phyloP scores from a whole-genome alignment of 2,329 filamentous ascomycete species.

The Xylariaceae sp. region DNA sequence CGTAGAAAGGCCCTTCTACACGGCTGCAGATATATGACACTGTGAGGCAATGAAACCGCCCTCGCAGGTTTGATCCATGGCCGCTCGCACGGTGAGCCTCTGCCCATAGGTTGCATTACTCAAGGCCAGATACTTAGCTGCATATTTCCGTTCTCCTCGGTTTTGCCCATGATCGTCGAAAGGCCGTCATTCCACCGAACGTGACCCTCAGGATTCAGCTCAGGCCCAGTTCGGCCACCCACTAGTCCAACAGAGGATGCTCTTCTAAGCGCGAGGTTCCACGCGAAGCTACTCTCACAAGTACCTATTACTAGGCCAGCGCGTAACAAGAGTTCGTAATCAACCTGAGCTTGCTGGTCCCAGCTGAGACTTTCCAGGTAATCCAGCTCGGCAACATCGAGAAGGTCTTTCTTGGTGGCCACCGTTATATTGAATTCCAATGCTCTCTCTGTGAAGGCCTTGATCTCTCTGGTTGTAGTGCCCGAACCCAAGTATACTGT shows the following conservation, averaged over 20 bases:
- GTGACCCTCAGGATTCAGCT: not conserved
- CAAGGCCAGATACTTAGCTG: constrained; percentile 8
- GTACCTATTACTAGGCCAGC: constrained; percentile 40
- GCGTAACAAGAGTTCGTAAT: constrained; percentile 45
- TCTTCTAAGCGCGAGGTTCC: constrained; percentile 41
- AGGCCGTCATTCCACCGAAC: constrained; percentile 26
- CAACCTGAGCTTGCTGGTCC: constrained; percentile 47
- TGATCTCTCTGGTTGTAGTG: no score
- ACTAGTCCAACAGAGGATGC: constrained; percentile 19
- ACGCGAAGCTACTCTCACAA: constrained; percentile 41
- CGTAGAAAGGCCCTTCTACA: no score
- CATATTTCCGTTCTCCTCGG: constrained; percentile 4
- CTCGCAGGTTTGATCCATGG: not conserved
- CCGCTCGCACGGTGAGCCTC: not conserved
- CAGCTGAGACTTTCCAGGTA: constrained; percentile 34
- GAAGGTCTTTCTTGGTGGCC: no score
- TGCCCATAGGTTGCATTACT: not conserved
- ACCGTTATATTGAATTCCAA: no score
- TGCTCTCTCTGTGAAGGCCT: no score
- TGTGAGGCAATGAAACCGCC: not conserved
- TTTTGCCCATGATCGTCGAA: constrained; percentile 4
- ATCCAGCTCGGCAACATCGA: no score
- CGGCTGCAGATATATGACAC: no score
- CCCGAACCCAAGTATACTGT: no score
- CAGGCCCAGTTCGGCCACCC: not conserved